Evolutionary conservation across 2,329 filamentous ascomycete genomes (phyloP), one percentile per base, ranked within the genome.

Genomic region (Tympanopsis confertula): DNA sequence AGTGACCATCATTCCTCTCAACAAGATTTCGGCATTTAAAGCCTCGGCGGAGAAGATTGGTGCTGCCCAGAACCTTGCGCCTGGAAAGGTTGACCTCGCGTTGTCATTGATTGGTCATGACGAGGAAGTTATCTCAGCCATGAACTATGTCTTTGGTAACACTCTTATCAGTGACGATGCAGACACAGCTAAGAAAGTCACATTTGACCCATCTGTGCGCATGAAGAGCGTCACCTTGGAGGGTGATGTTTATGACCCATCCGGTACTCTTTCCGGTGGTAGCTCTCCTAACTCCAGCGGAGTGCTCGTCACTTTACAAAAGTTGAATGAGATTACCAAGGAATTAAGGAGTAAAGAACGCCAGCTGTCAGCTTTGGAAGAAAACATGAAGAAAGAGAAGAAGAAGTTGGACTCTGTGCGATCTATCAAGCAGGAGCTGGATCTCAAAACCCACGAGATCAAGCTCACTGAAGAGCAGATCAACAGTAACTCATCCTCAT

Each of bases 121-220:
- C 38, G 72, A 91, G 4, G 86, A 96, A 51, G 81, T 98, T 19
- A 86, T 85, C 29, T 80, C 86, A 4, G 91, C 93, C 1, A 98
- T 98, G 91, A 86, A 96, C 56, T 98, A 88, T 52, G 89, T 98
- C 10, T 98, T 98, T 55, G 91, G 91, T 40, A 94, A 91, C 44
- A 98, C 91, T 1, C 67, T 98, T 4, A 78, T 98, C 41, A 95
- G 89, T 52, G 79, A 89, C 5, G 91, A 98, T 61, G 85, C 88
- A 2, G 84, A 93, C 45, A 95, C 89, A 3, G 93, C 91, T 15
- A 96, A 96, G 66, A 72, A 69, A 45, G 88, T 98, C n/a, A 96
- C 91, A 0, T 98, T 98, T 52, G 86, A 98, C 55, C 86, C 88
- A 7, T 80, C 81, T 38, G 87, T 98, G 15, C 76, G 87, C 14